phyloP scores from a whole-genome alignment of 2,329 filamentous ascomycete genomes.

The Colletotrichum sp. region DNA sequence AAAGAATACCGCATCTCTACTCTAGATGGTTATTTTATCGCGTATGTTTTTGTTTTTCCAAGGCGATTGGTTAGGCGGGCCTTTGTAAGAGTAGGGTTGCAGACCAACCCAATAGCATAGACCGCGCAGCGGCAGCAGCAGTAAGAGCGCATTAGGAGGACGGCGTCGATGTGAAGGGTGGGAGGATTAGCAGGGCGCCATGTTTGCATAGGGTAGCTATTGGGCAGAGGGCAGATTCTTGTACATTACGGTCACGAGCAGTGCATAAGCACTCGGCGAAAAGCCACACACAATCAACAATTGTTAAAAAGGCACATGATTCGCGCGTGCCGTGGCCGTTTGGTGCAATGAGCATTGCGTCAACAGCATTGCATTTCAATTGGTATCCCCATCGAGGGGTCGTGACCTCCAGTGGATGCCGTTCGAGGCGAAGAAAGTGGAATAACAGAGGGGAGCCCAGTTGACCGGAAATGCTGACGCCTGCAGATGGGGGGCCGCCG shows the following conservation, averaged over 20 bases:
- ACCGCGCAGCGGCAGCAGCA: not conserved
- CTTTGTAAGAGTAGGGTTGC: constrained; percentile 19
- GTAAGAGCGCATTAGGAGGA: not conserved
- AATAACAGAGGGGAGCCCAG: not conserved
- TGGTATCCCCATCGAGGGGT: not conserved
- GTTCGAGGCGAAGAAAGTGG: constrained; percentile 9
- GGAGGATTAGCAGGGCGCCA: not conserved
- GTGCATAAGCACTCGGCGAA: not conserved
- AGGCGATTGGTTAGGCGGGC: not conserved
- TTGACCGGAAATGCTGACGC: constrained; percentile 1
- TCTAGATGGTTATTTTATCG: constrained; percentile 7
- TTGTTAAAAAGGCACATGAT: not conserved
- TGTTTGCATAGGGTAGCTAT: constrained; percentile 1
- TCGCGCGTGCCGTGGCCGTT: not conserved
- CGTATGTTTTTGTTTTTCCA: not conserved
- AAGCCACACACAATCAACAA: not conserved
- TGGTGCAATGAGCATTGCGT: not conserved
- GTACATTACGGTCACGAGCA: constrained; percentile 11
- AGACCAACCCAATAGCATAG: not conserved
- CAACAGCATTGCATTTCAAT: not conserved
- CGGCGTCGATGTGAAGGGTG: not conserved
- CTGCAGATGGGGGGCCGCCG: not conserved
- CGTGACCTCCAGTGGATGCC: not conserved
- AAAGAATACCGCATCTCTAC: constrained; percentile 15
- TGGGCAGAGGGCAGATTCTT: constrained; percentile 1